Evolutionary conservation across 2,329 filamentous ascomycete genomes (phyloP), one percentile per base, ranked within the genome.

Genomic region (Cladosporium colombiae): DNA sequence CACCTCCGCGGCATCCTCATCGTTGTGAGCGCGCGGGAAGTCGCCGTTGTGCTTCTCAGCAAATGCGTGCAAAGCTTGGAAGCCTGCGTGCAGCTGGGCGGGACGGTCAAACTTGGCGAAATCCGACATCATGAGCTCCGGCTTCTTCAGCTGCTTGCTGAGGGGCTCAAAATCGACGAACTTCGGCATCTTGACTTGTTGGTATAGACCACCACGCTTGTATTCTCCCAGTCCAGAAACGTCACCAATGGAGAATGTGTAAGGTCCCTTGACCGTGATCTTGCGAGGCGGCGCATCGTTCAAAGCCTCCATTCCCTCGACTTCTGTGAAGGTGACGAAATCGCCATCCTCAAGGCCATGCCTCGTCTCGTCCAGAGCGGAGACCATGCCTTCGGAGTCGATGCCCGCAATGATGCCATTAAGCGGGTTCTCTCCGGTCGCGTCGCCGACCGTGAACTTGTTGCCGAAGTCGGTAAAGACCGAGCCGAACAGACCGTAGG

Each of bases 121-220:
- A 78, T 99, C 95, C 25, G 95, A 96, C 67, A 97, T 87, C 74
- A 98, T 81, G 69, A 96, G 88, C 74, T 97, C 94, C 2, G 95
- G 95, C 66, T 92, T 91, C 79, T 92, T 92, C 65, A 97, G 80
- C 67, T 96, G 87, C 62, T 87, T 82, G 50, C 88, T 88, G 65
- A 97, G 86, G 49, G 88, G 84, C 81, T 97, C 91, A 81, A 98
- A 99, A 77, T 95, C 87, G 74, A 98, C 81, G 64, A 92, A 87
- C 81, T 95, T 97, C 60, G 95, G 95, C 94, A 97, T 97, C 85
- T 98, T 99, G 79, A 98, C 95, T 79, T 99, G 95, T 46, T 91
- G 90, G 78, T 91, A 99, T 67, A 97, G 86, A 67, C 95, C 95
- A 56, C 94, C 94, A 61, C 91, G 87, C 82, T 91, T 83, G 82